phyloP scores from a whole-genome alignment of 106 monocot genomes.

The Phalaenopsis equestris region DNA sequence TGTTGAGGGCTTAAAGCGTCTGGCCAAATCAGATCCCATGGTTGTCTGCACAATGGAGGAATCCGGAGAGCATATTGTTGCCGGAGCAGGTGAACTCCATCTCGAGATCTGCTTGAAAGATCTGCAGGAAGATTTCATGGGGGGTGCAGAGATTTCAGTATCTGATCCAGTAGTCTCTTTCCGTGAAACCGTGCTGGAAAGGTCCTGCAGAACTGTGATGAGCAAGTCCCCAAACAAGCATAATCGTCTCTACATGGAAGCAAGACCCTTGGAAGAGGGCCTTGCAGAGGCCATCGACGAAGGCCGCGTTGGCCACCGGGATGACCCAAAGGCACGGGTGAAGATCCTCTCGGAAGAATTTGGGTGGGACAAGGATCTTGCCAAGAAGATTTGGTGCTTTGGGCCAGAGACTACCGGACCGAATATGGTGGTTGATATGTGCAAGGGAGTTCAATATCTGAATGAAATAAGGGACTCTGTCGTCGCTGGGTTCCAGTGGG shows the following conservation, averaged over 20 bases:
- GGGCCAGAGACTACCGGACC: constrained; percentile 45
- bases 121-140: constrained; percentile 27
- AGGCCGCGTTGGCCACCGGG: constrained; percentile 28
- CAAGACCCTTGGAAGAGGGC: constrained; percentile 28
- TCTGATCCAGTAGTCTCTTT: constrained; percentile 25
- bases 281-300: constrained; percentile 37
- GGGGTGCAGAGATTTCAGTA: constrained; percentile 15
- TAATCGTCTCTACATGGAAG: constrained; percentile 32
- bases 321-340: constrained; percentile 27
- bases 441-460: constrained; percentile 44
- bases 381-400: constrained; percentile 47
- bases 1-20: constrained; percentile 18
- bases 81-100: constrained; percentile 24
- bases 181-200: constrained; percentile 24
- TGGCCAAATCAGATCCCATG: constrained; percentile 27
- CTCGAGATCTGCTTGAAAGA: constrained; percentile 26
- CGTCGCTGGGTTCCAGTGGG: constrained; percentile 50
- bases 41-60: constrained; percentile 17
- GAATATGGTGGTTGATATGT: constrained; percentile 43
- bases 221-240: constrained; percentile 29
- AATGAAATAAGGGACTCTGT: constrained; percentile 47
- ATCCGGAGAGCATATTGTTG: constrained; percentile 25
- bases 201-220: constrained; percentile 20
- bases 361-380: constrained; percentile 47
- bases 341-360: constrained; percentile 39